phyloP scores from a whole-genome alignment of 495 filamentous ascomycete species.

The Hypoxylon subgilvum region DNA sequence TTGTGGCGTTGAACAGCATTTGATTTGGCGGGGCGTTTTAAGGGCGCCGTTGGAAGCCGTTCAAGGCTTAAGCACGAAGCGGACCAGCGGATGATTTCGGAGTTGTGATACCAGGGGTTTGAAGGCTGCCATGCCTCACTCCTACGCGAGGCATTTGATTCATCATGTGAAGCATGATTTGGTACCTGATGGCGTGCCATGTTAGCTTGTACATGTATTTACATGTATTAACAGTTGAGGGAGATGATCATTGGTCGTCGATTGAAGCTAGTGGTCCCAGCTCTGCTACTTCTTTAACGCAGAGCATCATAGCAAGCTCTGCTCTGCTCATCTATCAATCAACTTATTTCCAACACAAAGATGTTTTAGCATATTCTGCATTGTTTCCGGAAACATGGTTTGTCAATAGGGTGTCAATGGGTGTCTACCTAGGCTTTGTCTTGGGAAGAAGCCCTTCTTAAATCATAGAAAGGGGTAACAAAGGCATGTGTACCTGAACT shows the following conservation, averaged over 20 bases:
- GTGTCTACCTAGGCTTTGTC: conserved; percentile 12
- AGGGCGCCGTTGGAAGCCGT: background rate
- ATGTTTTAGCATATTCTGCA: conserved; percentile 1
- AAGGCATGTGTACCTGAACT: background rate
- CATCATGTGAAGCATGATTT: background rate
- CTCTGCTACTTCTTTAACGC: background rate
- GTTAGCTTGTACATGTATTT: background rate
- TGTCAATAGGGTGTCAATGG: background rate
- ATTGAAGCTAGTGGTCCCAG: background rate
- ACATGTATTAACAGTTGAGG: no score
- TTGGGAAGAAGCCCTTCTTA: background rate
- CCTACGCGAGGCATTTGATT: background rate
- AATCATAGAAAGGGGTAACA: conserved; percentile 5
- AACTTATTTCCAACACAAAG: conserved; percentile 8
- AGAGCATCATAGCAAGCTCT: background rate
- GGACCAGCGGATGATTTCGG: background rate
- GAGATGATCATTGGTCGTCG: no score
- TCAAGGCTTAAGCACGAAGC: background rate
- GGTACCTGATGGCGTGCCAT: background rate
- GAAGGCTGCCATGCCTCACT: background rate
- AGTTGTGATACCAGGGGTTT: background rate
- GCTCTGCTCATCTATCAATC: background rate
- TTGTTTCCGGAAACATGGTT: conserved; percentile 33
- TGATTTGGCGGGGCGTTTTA: conserved; percentile 21
- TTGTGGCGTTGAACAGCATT: conserved; percentile 16